A percentile compares a stretch with the other conserved stretches of the same genome.
phyloP scores from a whole-genome alignment of 257 asterid genomes.

The Solanum pinnatisectum region DNA sequence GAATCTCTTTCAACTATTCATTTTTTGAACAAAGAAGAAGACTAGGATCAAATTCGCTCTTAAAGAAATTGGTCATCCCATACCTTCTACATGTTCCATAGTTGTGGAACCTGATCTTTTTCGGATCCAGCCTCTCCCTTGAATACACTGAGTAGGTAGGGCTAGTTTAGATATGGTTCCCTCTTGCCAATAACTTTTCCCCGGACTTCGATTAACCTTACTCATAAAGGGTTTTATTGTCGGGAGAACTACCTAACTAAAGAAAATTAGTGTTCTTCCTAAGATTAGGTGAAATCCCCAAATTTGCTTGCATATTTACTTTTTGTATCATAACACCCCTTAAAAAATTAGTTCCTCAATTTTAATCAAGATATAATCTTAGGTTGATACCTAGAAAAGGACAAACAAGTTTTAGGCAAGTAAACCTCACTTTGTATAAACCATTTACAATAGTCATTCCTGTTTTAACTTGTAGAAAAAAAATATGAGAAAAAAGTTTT shows the following conservation, averaged over 20 bases:
- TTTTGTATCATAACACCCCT: background rate
- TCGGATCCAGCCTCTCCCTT: background rate
- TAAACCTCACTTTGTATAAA: background rate
- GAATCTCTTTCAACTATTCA: too few relatives aligned
- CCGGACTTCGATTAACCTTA: background rate
- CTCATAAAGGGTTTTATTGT: background rate
- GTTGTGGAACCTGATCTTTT: background rate
- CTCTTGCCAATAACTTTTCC: background rate
- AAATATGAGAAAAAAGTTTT: background rate
- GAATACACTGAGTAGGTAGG: background rate
- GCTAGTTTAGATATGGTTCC: background rate
- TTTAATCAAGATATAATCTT: too few relatives aligned
- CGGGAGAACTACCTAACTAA: background rate
- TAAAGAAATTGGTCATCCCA: background rate
- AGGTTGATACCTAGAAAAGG: too few relatives aligned
- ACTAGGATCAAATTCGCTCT: background rate
- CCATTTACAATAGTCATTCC: background rate
- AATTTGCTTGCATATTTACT: background rate
- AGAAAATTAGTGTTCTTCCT: background rate
- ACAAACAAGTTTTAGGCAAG: background rate
- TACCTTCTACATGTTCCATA: background rate
- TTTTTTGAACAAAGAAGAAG: too few relatives aligned
- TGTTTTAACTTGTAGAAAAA: background rate
- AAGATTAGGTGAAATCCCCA: background rate
- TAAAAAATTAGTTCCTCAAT: background rate